Percentiles rank a stretch among this genome's conserved stretches.
These are phyloP conservation scores for Teunomyces aglyptinius DNA, from an alignment of 805 yeast genomes.

Conservation along the genomic window DNA sequence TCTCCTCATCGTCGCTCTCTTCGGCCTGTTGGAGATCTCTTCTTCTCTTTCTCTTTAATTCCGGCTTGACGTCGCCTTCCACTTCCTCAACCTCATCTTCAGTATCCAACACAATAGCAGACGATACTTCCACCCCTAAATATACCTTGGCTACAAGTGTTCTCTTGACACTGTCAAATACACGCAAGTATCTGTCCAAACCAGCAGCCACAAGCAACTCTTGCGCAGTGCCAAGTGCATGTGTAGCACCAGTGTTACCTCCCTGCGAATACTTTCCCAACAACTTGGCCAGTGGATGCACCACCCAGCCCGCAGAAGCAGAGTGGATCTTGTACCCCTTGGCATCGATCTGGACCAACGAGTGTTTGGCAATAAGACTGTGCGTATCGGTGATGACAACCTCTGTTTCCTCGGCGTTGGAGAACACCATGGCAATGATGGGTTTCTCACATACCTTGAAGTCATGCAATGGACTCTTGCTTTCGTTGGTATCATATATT, in stretches of 20 bases:
- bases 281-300: conserved; percentile 47
- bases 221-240: conserved; percentile 53
- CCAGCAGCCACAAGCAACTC: conserved; percentile 73
- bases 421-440: conserved; percentile 41
- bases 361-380: conserved; percentile 56
- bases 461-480: conserved; percentile 64
- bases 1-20: conserved; percentile 35
- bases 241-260: conserved; percentile 65
- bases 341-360: conserved; percentile 33
- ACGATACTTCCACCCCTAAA: conserved; percentile 67
- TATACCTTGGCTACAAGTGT: conserved; percentile 68
- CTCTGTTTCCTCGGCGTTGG: conserved; percentile 31
- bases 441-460: conserved; percentile 56
- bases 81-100: conserved; percentile 36
- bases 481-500: conserved; percentile 64
- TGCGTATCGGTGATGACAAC: conserved; percentile 74
- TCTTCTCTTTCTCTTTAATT: conserved; percentile 20
- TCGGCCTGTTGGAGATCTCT: conserved; percentile 22
- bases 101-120: conserved; percentile 50
- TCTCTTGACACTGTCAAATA: conserved; percentile 61
- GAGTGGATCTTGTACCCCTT: conserved; percentile 36
- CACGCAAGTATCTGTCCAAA: conserved; percentile 81
- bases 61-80: conserved; percentile 8
- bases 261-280: conserved; percentile 60
- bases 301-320: conserved; percentile 47